These are phyloP conservation scores for Calonectria hawksworthii DNA, from an alignment of 2,329 filamentous ascomycete species.

Conservation along the genomic window DNA sequence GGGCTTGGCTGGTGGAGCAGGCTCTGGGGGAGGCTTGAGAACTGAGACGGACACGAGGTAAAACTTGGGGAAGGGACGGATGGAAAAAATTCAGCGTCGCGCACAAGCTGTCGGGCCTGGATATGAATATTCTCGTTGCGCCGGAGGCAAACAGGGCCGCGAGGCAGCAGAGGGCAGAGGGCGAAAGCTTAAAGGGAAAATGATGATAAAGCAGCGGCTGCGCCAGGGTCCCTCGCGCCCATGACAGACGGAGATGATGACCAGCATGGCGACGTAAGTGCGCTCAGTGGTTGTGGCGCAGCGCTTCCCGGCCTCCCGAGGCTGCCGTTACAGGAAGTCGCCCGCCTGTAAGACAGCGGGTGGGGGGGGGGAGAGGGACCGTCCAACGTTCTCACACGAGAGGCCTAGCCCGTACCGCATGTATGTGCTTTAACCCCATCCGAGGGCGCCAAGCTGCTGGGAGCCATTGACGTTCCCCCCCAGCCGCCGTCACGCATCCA, in stretches of 20 bases:
- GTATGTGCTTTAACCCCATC: background rate
- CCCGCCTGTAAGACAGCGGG: slow-evolving; percentile 1
- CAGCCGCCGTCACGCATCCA: background rate
- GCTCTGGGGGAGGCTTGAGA: background rate
- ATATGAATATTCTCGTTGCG: background rate
- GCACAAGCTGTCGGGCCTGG: background rate
- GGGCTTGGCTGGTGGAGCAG: slow-evolving; percentile 8
- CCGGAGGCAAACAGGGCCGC: background rate
- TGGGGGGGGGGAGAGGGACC: background rate
- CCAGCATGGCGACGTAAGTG: slow-evolving; percentile 22
- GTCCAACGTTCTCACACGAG: background rate
- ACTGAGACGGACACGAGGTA: background rate
- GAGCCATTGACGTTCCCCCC: background rate
- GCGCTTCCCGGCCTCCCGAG: slow-evolving; percentile 12
- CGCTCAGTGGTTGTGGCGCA: slow-evolving; percentile 30
- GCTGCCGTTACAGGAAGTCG: slow-evolving; percentile 14
- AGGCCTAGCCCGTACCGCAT: background rate
- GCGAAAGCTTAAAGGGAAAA: slow-evolving; percentile 9
- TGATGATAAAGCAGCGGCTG: slow-evolving; percentile 4
- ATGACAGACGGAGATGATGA: slow-evolving; percentile 22
- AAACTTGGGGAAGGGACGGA: background rate
- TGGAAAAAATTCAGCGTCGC: background rate
- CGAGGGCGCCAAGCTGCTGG: background rate
- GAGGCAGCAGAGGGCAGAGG: background rate
- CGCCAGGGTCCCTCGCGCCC: slow-evolving; percentile 8